phyloP scores from a whole-genome alignment of 1,284 basidiomycete genomes.

The Tilletia horrida region DNA sequence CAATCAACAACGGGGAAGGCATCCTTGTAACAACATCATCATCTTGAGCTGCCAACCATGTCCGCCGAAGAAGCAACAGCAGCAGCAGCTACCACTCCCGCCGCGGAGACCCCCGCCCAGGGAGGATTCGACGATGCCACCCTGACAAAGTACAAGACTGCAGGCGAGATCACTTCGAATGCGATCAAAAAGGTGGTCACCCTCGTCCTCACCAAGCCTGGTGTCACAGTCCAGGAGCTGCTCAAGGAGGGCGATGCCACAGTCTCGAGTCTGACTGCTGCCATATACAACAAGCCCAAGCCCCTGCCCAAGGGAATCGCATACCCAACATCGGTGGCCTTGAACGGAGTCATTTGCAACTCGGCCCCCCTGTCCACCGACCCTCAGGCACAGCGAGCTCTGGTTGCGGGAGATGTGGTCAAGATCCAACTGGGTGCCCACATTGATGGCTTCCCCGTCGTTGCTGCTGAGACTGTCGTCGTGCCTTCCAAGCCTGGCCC shows the following conservation, averaged over 20 bases:
- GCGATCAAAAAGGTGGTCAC: slow-evolving; percentile 74
- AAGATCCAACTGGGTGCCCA: slow-evolving; percentile 94
- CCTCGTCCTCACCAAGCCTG: slow-evolving; percentile 59
- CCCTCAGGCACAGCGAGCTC: slow-evolving; percentile 58
- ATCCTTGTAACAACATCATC: not conserved
- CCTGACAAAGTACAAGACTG: slow-evolving; percentile 65
- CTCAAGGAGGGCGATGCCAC: slow-evolving; percentile 88
- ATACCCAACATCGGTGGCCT: slow-evolving; percentile 87
- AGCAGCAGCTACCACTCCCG: not conserved
- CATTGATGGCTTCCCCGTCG: slow-evolving; percentile 84
- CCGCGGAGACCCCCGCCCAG: slow-evolving; percentile 8
- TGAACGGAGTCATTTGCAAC: slow-evolving; percentile 68
- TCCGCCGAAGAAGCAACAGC: slow-evolving; percentile 13
- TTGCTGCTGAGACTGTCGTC: slow-evolving; percentile 73
- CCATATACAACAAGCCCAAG: slow-evolving; percentile 77
- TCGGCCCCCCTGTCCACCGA: slow-evolving; percentile 62
- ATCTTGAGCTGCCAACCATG: slow-evolving; percentile 4
- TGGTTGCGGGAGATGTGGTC: slow-evolving; percentile 87
- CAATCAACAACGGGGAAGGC: too few relatives aligned
- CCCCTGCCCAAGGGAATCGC: slow-evolving; percentile 82
- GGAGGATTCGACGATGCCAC: slow-evolving; percentile 40
- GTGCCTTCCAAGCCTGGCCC: slow-evolving; percentile 57
- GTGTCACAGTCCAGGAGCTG: slow-evolving; percentile 83
- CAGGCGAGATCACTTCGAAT: slow-evolving; percentile 81
- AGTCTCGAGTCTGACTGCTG: slow-evolving; percentile 76